Percentiles rank a stretch among this genome's conserved stretches.
Evolutionary conservation across 768 basidiomycete species (phyloP).

Genomic region (Phaeotremella fagi): DNA sequence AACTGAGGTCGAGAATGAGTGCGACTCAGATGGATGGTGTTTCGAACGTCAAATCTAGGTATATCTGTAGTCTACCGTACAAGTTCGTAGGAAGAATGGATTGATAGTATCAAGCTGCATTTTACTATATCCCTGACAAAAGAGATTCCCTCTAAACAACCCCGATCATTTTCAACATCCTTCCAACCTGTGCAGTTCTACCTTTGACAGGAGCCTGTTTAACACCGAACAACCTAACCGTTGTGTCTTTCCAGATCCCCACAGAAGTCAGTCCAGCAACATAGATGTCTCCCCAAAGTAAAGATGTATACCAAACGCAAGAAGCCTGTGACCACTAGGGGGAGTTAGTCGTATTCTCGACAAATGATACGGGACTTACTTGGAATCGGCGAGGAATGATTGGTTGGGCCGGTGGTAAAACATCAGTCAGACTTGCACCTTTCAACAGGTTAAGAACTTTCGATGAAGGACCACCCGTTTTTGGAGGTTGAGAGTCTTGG

Average conservation of each 20-base stretch:
- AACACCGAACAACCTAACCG: conserved; percentile 82
- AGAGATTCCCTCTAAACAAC: conserved; percentile 13
- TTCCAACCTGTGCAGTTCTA: conserved; percentile 51
- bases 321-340: conserved; percentile 86
- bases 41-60: no score
- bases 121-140: neutral
- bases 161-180: conserved; percentile 40
- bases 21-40: no score
- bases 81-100: no score
- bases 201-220: conserved; percentile 78
- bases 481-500: conserved; percentile 70
- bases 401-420: conserved; percentile 67
- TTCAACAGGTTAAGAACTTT: conserved; percentile 72
- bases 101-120: neutral
- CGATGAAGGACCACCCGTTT: conserved; percentile 60
- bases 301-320: conserved; percentile 81
- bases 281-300: conserved; percentile 95
- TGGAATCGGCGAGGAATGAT: conserved; percentile 68
- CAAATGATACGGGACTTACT: conserved; percentile 52
- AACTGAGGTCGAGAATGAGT: no score
- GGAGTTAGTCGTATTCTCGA: neutral
- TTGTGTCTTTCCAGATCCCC: conserved; percentile 85
- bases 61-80: no score
- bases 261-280: conserved; percentile 80
- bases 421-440: conserved; percentile 62